Conservation (phyloP, 1,284 basidiomycete species). For the Cronartium quercuum region DNA sequence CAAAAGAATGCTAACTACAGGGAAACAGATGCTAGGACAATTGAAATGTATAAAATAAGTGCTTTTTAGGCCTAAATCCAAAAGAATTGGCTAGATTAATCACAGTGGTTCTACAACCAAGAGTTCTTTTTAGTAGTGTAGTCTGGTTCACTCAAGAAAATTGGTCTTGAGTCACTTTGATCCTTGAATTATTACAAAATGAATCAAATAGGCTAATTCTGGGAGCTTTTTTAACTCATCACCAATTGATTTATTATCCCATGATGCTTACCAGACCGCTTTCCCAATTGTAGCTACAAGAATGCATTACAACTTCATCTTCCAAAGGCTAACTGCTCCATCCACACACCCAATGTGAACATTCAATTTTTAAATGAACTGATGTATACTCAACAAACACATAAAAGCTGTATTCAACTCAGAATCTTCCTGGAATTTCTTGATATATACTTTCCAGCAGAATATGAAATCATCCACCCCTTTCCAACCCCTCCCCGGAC, state of each 20-base stretch:
- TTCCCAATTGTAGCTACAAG: neutral
- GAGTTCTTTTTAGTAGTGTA: conserved; percentile 3
- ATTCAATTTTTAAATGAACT: neutral
- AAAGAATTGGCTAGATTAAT: neutral
- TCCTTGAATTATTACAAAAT: neutral
- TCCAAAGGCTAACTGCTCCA: neutral
- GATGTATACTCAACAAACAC: neutral
- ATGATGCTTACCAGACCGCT: neutral
- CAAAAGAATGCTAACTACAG: neutral
- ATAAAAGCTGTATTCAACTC: neutral
- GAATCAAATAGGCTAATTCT: neutral
- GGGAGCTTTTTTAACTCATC: neutral
- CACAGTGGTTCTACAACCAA: neutral
- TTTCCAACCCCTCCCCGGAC: neutral
- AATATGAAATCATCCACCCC: neutral
- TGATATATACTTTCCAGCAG: neutral
- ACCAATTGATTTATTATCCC: neutral
- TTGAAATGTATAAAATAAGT: neutral
- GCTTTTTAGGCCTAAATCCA: neutral
- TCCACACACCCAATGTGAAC: neutral
- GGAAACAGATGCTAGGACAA: neutral
- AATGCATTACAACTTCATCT: neutral
- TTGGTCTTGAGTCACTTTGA: neutral
- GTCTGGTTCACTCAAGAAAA: conserved; percentile 2
- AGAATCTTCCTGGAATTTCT: neutral